phyloP scores from a whole-genome alignment of 2,329 filamentous ascomycete species.

The Fusarium nodosum region DNA sequence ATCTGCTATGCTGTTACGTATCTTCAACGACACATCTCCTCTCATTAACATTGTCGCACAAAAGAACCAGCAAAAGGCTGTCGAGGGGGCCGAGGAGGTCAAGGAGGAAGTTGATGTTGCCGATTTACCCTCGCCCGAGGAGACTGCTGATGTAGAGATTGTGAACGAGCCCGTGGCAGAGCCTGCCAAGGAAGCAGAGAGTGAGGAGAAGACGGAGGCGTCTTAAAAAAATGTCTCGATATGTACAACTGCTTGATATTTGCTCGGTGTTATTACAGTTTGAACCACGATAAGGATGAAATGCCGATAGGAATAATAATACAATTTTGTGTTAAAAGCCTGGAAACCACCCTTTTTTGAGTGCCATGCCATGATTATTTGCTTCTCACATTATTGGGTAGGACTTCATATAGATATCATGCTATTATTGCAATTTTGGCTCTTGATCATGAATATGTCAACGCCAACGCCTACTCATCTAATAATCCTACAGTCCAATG shows the following conservation, averaged over 20 bases:
- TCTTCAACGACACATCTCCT: slow-evolving; percentile 91
- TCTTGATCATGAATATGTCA: slow-evolving; percentile 2
- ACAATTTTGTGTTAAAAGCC: slow-evolving; percentile 11
- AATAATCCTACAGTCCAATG: slow-evolving; percentile 79
- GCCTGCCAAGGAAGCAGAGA: slow-evolving; percentile 21
- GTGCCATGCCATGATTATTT: background rate
- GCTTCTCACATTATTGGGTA: background rate
- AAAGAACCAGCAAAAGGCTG: slow-evolving; percentile 58
- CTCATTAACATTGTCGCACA: slow-evolving; percentile 78
- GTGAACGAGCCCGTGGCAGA: slow-evolving; percentile 12
- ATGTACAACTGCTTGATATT: slow-evolving; percentile 41
- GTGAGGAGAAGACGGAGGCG: slow-evolving; percentile 32
- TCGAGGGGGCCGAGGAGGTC: slow-evolving; percentile 53
- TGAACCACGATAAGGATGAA: slow-evolving; percentile 37
- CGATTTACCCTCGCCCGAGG: slow-evolving; percentile 57
- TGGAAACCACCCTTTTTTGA: background rate
- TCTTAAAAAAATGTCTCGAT: slow-evolving; percentile 33
- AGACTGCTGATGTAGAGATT: slow-evolving; percentile 23
- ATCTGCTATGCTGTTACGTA: slow-evolving; percentile 87
- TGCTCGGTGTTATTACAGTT: slow-evolving; percentile 44
- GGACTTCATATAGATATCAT: background rate
- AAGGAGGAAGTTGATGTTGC: slow-evolving; percentile 53
- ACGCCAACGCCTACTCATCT: slow-evolving; percentile 57
- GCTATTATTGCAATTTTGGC: slow-evolving; percentile 6
- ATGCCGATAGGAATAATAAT: slow-evolving; percentile 44